These are phyloP conservation scores for Colletotrichum shisoi DNA, from an alignment of 2,329 filamentous ascomycete genomes.

Conservation along the genomic window DNA sequence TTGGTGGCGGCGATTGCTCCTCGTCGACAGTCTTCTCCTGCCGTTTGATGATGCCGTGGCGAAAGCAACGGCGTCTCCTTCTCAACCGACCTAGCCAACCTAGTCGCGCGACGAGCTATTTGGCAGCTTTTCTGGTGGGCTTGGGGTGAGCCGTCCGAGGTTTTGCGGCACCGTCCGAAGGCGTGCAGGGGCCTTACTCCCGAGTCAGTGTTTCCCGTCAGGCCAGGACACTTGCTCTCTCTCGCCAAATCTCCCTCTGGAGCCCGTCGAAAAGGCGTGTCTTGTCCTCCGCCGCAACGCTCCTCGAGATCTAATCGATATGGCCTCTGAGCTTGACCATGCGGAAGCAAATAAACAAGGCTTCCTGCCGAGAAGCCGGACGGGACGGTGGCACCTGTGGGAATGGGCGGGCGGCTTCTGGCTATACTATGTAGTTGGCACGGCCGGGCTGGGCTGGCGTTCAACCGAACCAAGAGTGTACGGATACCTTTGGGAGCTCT, in stretches of 20 bases:
- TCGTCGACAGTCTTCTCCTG: conserved; percentile 9
- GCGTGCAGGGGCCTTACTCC: conserved; percentile 33
- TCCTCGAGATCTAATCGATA: conserved; percentile 12
- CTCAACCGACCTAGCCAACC: conserved; percentile 17
- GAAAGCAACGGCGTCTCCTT: conserved; percentile 27
- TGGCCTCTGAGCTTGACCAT: not conserved
- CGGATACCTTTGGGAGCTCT: conserved; percentile 37
- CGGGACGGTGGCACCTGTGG: conserved; percentile 25
- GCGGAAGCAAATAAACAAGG: conserved; percentile 23
- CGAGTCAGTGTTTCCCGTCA: conserved; percentile 32
- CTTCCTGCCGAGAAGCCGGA: conserved; percentile 26
- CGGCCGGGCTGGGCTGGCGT: conserved; percentile 37
- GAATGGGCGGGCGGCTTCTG: conserved; percentile 30
- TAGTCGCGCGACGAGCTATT: conserved; percentile 30
- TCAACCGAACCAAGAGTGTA: conserved; percentile 37
- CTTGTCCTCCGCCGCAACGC: conserved; percentile 12
- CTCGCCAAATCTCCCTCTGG: conserved; percentile 2
- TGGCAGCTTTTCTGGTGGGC: conserved; percentile 30
- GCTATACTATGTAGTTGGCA: conserved; percentile 32
- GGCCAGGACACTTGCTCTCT: not conserved
- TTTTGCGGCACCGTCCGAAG: conserved; percentile 39
- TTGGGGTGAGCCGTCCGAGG: conserved; percentile 35
- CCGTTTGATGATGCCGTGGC: conserved; percentile 20
- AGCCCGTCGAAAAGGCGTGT: not conserved
- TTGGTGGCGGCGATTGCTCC: conserved; percentile 18